Conservation (phyloP, 2,329 filamentous ascomycete genomes). For the Penicillium digitatum region DNA sequence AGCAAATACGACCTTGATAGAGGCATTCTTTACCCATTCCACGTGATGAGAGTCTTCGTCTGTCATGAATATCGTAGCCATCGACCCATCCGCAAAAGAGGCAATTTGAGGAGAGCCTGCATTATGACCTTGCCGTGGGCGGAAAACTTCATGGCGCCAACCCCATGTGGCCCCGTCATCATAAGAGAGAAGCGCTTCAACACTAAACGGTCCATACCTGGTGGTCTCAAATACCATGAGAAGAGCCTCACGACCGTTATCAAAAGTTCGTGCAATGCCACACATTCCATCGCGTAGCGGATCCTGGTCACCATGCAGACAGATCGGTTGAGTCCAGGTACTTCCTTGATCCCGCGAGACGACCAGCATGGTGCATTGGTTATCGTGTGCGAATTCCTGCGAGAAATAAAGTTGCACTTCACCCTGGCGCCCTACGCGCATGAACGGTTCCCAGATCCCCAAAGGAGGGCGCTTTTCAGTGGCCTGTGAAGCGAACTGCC, state of each 20-base stretch:
- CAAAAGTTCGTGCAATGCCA: slow-evolving; percentile 38
- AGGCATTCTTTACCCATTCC: slow-evolving; percentile 41
- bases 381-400: slow-evolving; percentile 44
- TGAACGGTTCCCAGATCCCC: slow-evolving; percentile 52
- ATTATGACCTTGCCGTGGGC: slow-evolving; percentile 39
- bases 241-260: slow-evolving; percentile 36
- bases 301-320: slow-evolving; percentile 42
- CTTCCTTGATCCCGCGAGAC: slow-evolving; percentile 43
- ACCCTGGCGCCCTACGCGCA: slow-evolving; percentile 38
- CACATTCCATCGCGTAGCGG: slow-evolving; percentile 41
- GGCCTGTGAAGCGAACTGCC: slow-evolving; percentile 46
- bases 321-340: slow-evolving; percentile 44
- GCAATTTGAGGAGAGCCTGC: slow-evolving; percentile 48
- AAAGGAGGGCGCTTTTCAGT: slow-evolving; percentile 38
- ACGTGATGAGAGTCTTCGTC: slow-evolving; percentile 41
- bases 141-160: slow-evolving; percentile 42
- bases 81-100: slow-evolving; percentile 37
- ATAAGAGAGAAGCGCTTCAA: slow-evolving; percentile 47
- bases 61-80: slow-evolving; percentile 48
- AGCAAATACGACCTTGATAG: slow-evolving; percentile 43
- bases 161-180: slow-evolving; percentile 45
- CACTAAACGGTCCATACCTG: slow-evolving; percentile 39
- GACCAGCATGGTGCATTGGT: slow-evolving; percentile 51
- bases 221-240: slow-evolving; percentile 50
- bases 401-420: slow-evolving; percentile 48